Conservation (phyloP, 495 filamentous ascomycete species). For the Podospora sp. region DNA sequence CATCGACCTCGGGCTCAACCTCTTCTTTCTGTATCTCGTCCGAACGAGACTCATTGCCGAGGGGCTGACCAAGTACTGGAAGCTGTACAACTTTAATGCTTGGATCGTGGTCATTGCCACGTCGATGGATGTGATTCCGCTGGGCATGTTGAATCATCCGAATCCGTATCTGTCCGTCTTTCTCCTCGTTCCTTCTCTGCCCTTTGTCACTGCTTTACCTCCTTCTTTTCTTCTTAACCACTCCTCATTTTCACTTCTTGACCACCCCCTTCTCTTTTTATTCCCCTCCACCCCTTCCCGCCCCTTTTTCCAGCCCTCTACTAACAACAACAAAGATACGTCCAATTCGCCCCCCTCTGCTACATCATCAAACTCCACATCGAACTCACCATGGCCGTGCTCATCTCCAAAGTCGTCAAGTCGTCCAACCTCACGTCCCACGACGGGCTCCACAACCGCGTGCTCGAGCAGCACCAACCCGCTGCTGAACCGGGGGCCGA, state of each 20-base stretch:
- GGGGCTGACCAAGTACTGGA: constrained; percentile 49
- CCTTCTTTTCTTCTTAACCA: no score
- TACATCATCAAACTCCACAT: constrained; percentile 17
- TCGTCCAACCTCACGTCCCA: not conserved
- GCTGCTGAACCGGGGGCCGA: no score
- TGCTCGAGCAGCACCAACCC: not conserved
- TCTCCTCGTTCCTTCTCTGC: no score
- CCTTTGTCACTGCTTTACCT: no score
- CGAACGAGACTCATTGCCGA: constrained; percentile 41
- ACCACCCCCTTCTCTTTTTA: no score
- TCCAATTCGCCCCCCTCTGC: constrained; percentile 6
- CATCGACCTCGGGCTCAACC: constrained; percentile 48
- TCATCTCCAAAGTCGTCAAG: constrained; percentile 13
- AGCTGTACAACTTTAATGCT: constrained; percentile 48
- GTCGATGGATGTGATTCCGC: constrained; percentile 41
- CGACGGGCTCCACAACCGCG: not conserved
- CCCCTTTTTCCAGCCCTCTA: not conserved
- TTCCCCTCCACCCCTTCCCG: no score
- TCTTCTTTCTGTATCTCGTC: constrained; percentile 47
- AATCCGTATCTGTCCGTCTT: not conserved
- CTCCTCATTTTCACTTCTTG: no score
- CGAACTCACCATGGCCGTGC: constrained; percentile 17
- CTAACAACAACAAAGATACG: not conserved
- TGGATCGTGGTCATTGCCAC: constrained; percentile 46
- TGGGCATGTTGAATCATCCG: not conserved